Conservation (phyloP, 805 yeast species). For the Nadsonia fulvescens region DNA sequence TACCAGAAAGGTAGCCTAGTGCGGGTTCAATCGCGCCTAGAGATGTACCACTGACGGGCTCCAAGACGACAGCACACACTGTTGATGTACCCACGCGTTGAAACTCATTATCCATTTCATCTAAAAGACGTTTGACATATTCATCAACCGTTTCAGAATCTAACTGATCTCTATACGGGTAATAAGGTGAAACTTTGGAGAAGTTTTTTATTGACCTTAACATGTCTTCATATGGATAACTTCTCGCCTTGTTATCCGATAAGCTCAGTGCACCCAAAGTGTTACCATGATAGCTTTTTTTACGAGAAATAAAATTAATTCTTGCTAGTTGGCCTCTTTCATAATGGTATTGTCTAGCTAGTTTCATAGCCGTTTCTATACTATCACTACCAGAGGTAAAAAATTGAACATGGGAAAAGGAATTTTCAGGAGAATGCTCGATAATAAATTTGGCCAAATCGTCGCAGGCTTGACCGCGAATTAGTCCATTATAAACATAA, state of each 20-base stretch:
- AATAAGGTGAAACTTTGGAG: constrained; percentile 11
- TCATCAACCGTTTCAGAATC: constrained; percentile 24
- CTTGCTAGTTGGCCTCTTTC: constrained; percentile 27
- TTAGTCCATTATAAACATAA: constrained; percentile 6
- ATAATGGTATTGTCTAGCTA: constrained; percentile 29
- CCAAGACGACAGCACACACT: constrained; percentile 26
- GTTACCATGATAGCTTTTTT: constrained; percentile 32
- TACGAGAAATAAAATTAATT: constrained; percentile 25
- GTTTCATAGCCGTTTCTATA: constrained; percentile 44
- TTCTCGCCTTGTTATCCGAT: constrained; percentile 19
- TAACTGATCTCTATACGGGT: constrained; percentile 19
- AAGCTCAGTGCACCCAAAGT: constrained; percentile 24
- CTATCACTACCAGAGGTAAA: constrained; percentile 40
- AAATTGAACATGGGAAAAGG: constrained; percentile 5
- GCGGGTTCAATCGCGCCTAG: constrained; percentile 29
- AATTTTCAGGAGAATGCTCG: constrained; percentile 9
- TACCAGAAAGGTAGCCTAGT: constrained; percentile 30
- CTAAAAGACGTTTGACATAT: constrained; percentile 22
- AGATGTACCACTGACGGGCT: constrained; percentile 31
- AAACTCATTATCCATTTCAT: constrained; percentile 26
- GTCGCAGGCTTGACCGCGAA: constrained; percentile 6
- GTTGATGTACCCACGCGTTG: constrained; percentile 26
- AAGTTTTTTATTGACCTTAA: constrained; percentile 10
- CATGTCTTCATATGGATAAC: constrained; percentile 4
- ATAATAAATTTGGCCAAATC: constrained; percentile 6